Evolutionary conservation across 495 filamentous ascomycete genomes (phyloP), one percentile per base, ranked within the genome.

Genomic region (Neurospora sp.): DNA sequence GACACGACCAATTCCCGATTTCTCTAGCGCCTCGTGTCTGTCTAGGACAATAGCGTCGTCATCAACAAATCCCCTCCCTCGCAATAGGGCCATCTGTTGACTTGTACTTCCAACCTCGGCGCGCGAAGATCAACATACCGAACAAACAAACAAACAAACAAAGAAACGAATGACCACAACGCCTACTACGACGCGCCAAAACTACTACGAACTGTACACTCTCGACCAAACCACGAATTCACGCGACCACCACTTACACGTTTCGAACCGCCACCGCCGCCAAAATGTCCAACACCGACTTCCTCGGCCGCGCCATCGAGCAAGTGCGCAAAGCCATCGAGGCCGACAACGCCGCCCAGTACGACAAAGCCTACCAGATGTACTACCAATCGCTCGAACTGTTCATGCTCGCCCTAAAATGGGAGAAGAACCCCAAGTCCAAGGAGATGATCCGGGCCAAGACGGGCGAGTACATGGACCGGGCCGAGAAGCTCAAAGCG

Each of bases 381-480:
- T 99, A 99, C 88, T 97, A 97, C 85, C 89, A 92, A 78, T 89
- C 94, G 73, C 90, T 98, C 74, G 94, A 98, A 83, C 87, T 96
- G 70, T 98, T 98, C 84, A 95, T 98, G 92, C 89, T 97, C 61
- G 95, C 94, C 10, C 84, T 97, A 39, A 98, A 98, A 85, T 98
- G 94, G 94, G 95, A 98, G 85, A 99, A 98, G 87, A 98, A 97
- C 83, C 88, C 89, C 44, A 94, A 93, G 73, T 93, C 92, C 59
- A 98, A 99, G 84, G 93, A 97, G 81, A 97, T 97, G 89, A 97
- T 99, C 74, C 90, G 94, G 71, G 88, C 89, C 59, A 98, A 98
- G 84, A 90, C 92, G 2, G 91, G 85, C 76, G 94, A 98, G 79
- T 99, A 99, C 86, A 97, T 99, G 93, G 94, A 97, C 81, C 92